These are phyloP conservation scores for Blastocystis sp. DNA, from an alignment of 352 stramenopile genomes.

Conservation along the genomic window DNA sequence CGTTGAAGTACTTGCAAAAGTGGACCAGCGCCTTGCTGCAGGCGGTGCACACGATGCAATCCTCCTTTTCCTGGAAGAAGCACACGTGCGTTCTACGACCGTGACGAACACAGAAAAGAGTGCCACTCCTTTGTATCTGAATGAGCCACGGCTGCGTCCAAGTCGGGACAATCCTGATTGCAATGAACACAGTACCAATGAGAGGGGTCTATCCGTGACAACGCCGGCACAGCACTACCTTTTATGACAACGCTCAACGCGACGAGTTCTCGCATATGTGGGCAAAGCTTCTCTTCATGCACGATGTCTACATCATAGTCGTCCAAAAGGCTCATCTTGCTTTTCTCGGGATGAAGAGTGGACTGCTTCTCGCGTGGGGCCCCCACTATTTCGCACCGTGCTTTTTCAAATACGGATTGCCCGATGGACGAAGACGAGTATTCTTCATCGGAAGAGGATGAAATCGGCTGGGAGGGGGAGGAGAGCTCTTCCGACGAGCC, in stretches of 20 bases:
- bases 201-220: neutral
- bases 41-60: neutral
- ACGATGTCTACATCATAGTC: neutral
- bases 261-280: neutral
- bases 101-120: neutral
- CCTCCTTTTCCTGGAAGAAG: neutral
- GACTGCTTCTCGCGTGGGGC: no score
- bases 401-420: neutral
- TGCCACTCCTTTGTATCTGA: neutral
- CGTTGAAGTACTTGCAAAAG: neutral
- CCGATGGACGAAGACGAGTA: constrained; percentile 12
- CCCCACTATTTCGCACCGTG: no score
- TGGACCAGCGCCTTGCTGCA: neutral
- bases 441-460: neutral
- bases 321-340: neutral
- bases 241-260: neutral
- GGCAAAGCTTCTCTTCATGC: neutral
- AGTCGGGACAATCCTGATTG: neutral
- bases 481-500: constrained; percentile 5
- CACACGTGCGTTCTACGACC: neutral
- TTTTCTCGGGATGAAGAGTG: no score
- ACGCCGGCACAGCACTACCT: neutral
- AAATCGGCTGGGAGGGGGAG: neutral
- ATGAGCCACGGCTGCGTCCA: neutral
- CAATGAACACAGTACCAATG: neutral